These are phyloP conservation scores for Apophysomyces trapeziformis DNA, from an alignment of 371 early-diverging fungal species.

Conservation along the genomic window DNA sequence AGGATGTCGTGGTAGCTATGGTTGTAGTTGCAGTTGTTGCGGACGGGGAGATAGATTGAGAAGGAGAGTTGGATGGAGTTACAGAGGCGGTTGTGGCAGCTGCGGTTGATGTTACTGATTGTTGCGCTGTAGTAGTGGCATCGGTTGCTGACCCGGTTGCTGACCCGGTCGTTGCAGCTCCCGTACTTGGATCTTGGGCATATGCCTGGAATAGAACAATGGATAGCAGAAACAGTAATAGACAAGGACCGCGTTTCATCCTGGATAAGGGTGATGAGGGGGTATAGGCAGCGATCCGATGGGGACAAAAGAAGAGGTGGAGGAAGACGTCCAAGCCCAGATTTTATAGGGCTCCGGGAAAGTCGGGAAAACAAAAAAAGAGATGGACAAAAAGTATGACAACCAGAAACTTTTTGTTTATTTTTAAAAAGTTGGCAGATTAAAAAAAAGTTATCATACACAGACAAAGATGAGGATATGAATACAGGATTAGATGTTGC, in stretches of 20 bases:
- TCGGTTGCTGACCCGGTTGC: background rate
- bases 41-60: constrained; percentile 1
- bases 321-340: background rate
- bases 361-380: constrained; percentile 2
- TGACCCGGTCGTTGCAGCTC: background rate
- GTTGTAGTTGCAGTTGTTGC: constrained; percentile 2
- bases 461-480: too few relatives aligned
- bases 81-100: constrained; percentile 12
- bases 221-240: background rate
- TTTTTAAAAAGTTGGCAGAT: too few relatives aligned
- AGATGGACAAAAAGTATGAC: background rate
- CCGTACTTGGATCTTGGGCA: constrained; percentile 1
- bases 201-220: background rate
- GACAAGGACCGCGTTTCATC: constrained; percentile 6
- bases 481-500: too few relatives aligned
- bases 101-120: constrained; percentile 5
- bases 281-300: constrained; percentile 9
- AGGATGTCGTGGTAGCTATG: background rate
- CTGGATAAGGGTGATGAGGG: background rate
- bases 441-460: too few relatives aligned
- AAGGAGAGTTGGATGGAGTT: background rate
- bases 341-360: constrained; percentile 4
- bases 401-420: too few relatives aligned
- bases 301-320: background rate
- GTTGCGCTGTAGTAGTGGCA: background rate